phyloP scores from a whole-genome alignment of 2,329 filamentous ascomycete species.

The Metarhizium album region DNA sequence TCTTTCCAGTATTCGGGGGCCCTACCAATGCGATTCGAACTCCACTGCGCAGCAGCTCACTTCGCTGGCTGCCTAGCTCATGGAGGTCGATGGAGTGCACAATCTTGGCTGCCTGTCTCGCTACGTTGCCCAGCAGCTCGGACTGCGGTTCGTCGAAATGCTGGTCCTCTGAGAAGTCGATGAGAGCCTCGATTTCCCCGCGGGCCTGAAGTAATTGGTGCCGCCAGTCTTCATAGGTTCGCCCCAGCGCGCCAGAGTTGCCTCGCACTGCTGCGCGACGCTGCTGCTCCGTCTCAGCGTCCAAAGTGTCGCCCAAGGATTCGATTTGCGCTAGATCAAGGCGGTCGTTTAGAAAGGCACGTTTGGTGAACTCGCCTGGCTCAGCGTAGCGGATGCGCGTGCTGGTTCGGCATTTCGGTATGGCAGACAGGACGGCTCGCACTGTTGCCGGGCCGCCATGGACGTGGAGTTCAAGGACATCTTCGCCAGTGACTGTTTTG shows the following conservation, averaged over 20 bases:
- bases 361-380: slow-evolving; percentile 86
- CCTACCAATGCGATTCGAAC: slow-evolving; percentile 81
- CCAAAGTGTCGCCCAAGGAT: slow-evolving; percentile 50
- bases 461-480: slow-evolving; percentile 86
- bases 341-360: slow-evolving; percentile 79
- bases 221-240: slow-evolving; percentile 77
- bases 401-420: slow-evolving; percentile 40
- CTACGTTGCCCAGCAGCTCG: slow-evolving; percentile 60
- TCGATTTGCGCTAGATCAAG: slow-evolving; percentile 80
- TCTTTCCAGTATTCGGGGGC: slow-evolving; percentile 91
- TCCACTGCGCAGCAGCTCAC: slow-evolving; percentile 73
- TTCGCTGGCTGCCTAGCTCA: slow-evolving; percentile 65
- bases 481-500: slow-evolving; percentile 80
- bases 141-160: slow-evolving; percentile 84
- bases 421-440: slow-evolving; percentile 71
- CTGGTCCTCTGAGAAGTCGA: slow-evolving; percentile 96
- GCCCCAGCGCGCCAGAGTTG: slow-evolving; percentile 56
- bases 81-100: slow-evolving; percentile 55
- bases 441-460: slow-evolving; percentile 86
- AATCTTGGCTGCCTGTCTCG: slow-evolving; percentile 50
- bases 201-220: slow-evolving; percentile 65
- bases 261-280: slow-evolving; percentile 76
- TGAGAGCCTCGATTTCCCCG: slow-evolving; percentile 87
- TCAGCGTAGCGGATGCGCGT: slow-evolving; percentile 70
- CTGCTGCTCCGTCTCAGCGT: slow-evolving; percentile 82